Conservation (phyloP, 75 land plant genomes). For the Picea sitchensis region DNA sequence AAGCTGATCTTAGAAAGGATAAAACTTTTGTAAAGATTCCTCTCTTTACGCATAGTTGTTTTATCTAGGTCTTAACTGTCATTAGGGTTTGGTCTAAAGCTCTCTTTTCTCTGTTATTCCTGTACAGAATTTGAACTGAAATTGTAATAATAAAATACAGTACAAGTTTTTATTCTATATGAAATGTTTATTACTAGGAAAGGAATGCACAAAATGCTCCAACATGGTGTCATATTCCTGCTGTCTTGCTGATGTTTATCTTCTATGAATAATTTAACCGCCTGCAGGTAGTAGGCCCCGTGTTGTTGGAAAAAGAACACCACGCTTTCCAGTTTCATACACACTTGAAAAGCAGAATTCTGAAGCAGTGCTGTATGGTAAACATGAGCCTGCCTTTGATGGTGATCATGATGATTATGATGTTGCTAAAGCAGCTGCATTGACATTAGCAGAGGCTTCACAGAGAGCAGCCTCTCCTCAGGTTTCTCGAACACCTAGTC, state of each 20-base stretch:
- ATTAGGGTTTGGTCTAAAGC: not conserved
- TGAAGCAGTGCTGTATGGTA: conserved; percentile 18
- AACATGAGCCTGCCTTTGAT: conserved; percentile 27
- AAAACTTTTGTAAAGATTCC: not conserved
- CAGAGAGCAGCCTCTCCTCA: conserved; percentile 76
- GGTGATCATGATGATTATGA: conserved; percentile 45
- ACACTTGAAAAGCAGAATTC: conserved; percentile 28
- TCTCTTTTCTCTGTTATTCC: not conserved
- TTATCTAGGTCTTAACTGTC: not conserved
- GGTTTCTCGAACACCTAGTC: conserved; percentile 54
- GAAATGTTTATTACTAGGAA: not conserved
- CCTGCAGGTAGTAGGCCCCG: conserved; percentile 56
- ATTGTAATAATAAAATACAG: not conserved
- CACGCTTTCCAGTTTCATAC: conserved; percentile 56
- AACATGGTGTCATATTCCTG: not conserved
- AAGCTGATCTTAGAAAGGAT: not conserved
- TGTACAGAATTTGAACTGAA: not conserved
- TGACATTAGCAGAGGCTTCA: conserved; percentile 68
- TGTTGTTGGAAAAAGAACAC: conserved; percentile 86
- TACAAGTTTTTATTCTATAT: not conserved
- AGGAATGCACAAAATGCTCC: not conserved
- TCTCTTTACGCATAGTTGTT: not conserved
- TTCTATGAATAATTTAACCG: not conserved
- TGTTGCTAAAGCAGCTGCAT: conserved; percentile 66
- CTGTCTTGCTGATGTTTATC: not conserved